Percentiles rank a stretch among this genome's conserved stretches.
Evolutionary conservation across 2,329 filamentous ascomycete species (phyloP).

Genomic region (Lasiodiplodia citricola): DNA sequence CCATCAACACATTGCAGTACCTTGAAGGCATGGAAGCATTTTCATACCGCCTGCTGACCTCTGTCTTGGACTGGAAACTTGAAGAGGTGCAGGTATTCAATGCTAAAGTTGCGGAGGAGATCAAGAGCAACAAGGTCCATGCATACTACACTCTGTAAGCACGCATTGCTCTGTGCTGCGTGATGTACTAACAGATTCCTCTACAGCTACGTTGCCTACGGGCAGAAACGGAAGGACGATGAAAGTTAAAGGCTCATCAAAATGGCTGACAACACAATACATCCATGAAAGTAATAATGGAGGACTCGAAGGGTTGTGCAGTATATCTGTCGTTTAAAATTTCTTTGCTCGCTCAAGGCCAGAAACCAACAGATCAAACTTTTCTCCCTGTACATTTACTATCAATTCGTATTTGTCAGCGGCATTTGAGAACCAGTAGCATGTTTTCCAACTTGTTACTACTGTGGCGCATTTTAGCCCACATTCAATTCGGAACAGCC

Average conservation of each 20-base stretch:
- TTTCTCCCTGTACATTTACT: too few relatives aligned
- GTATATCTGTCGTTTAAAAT: not conserved
- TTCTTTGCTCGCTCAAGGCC: too few relatives aligned
- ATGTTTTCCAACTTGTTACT: too few relatives aligned
- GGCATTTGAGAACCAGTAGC: too few relatives aligned
- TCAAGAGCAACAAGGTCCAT: constrained; percentile 38
- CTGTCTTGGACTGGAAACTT: constrained; percentile 48
- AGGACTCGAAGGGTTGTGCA: not conserved
- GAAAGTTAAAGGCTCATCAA: not conserved
- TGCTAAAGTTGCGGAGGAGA: constrained; percentile 36
- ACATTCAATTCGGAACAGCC: too few relatives aligned
- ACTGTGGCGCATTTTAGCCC: too few relatives aligned
- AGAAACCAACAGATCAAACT: too few relatives aligned
- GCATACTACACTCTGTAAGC: constrained; percentile 40
- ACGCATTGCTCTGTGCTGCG: not conserved
- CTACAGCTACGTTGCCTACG: not conserved
- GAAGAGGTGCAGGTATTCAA: constrained; percentile 52
- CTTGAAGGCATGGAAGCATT: constrained; percentile 50
- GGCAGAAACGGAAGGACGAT: not conserved
- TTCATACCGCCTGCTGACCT: constrained; percentile 48
- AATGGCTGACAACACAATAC: not conserved
- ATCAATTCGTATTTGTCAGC: too few relatives aligned
- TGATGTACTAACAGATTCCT: not conserved
- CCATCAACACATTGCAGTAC: constrained; percentile 47
- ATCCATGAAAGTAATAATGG: not conserved